phyloP scores from a whole-genome alignment of 1,139 yeast genomes.

The Candida dubliniensis region DNA sequence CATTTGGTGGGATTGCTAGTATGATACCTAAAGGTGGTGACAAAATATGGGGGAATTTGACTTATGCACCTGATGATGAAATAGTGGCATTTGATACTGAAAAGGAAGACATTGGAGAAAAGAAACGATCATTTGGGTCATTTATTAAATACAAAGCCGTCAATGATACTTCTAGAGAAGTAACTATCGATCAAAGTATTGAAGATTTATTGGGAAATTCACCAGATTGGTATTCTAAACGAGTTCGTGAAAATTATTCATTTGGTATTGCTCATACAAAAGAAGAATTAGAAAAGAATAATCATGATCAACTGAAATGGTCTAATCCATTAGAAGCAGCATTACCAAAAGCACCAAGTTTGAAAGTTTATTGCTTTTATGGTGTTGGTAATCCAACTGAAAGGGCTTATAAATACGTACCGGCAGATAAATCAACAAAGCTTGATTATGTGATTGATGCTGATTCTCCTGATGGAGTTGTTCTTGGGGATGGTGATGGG shows the following conservation, averaged over 20 bases:
- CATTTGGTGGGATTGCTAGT: conserved; percentile 92
- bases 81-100: conserved; percentile 20
- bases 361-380: conserved; percentile 86
- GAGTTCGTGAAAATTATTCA: conserved; percentile 72
- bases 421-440: conserved; percentile 55
- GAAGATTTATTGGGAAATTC: conserved; percentile 63
- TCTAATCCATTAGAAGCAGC: conserved; percentile 88
- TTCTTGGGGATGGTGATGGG: conserved; percentile 92
- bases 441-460: conserved; percentile 70
- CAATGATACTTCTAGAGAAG: conserved; percentile 32
- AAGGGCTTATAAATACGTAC: conserved; percentile 79
- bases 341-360: conserved; percentile 88
- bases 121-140: conserved; percentile 60
- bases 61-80: conserved; percentile 63
- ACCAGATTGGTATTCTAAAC: conserved; percentile 71
- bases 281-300: conserved; percentile 60
- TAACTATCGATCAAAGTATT: conserved; percentile 66
- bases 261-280: conserved; percentile 67
- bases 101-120: conserved; percentile 14
- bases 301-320: conserved; percentile 78
- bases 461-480: conserved; percentile 59
- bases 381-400: conserved; percentile 97
- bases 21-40: conserved; percentile 97
- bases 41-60: conserved; percentile 76
- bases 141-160: conserved; percentile 64